Evolutionary conservation across 306 rosid species (phyloP), one percentile per base, ranked within the genome.

Genomic region (Comarum palustre): DNA sequence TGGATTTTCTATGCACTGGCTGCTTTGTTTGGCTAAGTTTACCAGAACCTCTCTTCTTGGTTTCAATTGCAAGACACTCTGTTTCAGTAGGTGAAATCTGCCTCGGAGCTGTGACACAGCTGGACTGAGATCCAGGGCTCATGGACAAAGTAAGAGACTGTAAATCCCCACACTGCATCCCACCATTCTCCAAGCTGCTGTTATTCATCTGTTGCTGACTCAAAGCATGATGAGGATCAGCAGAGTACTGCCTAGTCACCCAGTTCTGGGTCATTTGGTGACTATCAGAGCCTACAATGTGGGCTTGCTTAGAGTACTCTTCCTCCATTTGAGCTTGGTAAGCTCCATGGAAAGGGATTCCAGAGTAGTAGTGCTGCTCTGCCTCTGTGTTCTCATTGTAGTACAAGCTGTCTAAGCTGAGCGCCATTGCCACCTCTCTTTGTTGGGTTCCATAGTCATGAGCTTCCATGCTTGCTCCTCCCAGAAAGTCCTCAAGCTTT

Each of bases 51-150:
- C 97, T 90, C 78, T 91, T 95, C 80, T 90, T 95, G 3, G 79
- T 84, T 22, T 95, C 96, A 45, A 83, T 57, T 14, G 82, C 82
- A 1, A 79, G 78, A 54, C 86, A 71, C 24, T 85, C 93, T 0
- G 87, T 50, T 0, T 73, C 89, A 80, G 92, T 42, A 15, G 92
- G 87, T 20, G 96, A 89, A 74, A 87, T 84, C 86, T 84, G 96
- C 31, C 76, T 69, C 2, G 96, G 87, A 62, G 82, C 88, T 1
- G 97, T 87, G 1, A 95, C 89, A 68, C 99, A 95, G 83, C 97
- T 95, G 29, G 97, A 90, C 63, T 91, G 96, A n/a, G 99, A 95
- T 14, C 97, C 96, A 5, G 99, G 97, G 67, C 99, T 90, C 96
- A 92, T 90, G 7, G 96, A 88, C 38, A 95, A 75, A 24, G 93